Evolutionary conservation across 2,329 filamentous ascomycete genomes (phyloP), one percentile per base, ranked within the genome.

Genomic region (Seiridium cupressi): DNA sequence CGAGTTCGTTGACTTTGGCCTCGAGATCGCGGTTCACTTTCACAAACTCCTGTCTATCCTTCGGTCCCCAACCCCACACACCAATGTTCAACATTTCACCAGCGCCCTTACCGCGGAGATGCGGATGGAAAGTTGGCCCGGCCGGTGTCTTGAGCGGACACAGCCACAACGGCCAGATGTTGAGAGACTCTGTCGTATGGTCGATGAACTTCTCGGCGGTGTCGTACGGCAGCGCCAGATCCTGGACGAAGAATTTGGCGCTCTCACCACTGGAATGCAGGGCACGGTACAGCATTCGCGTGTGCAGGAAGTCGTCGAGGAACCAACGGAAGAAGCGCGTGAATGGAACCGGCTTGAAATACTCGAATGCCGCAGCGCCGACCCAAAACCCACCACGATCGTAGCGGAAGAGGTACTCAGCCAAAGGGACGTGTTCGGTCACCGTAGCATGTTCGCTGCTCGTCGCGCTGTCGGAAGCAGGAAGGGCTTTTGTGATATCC

Each of bases 41-140:
- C 2, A 93, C 79, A 68, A 93, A 93, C n/a, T 81, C 79, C 1
- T 75, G 73, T 42, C 76, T 76, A 54, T 83, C 71, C 2, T 78
- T 72, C 2, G 89, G 86, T 6, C 89, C 91, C 73, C 88, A 90
- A 8, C 91, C 92, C 92, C 92, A 96, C 42, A 96, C 84, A n/a
- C 86, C 86, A 51, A 89, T 78, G 69, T 88, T 89, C 60, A 89
- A 80, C 74, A 86, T 83, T 62, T 69, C 64, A 10, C 65, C 55
- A n/a, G 44, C 57, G 36, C 40, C 36, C 36, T 61, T 60, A 13
- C 66, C 62, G 3, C 74, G 77, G 1, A 81, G 79, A 66, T 81
- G 79, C 2, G 84, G 84, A 69, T 86, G 84, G 68, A 86, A 86
- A 9, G 81, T 85, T 1, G 83, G 82, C 18, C 77, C 74, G 3